A percentile compares a stretch with the other conserved stretches of the same genome.
These are phyloP conservation scores for Pistacia integerrima DNA, from an alignment of 345 rosid genomes.

Conservation along the genomic window DNA sequence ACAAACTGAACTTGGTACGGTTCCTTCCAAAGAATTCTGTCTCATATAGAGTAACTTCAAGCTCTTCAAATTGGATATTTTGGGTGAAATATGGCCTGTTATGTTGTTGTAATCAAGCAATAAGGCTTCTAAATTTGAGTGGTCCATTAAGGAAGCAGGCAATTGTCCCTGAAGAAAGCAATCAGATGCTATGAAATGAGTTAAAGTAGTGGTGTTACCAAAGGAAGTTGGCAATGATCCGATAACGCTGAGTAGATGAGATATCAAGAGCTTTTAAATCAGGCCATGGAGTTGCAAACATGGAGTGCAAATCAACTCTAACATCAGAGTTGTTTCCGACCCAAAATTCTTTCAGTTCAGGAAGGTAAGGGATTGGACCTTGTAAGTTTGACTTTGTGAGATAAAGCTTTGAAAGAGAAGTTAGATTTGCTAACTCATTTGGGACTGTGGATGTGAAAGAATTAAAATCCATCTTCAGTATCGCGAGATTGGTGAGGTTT, in stretches of 20 bases:
- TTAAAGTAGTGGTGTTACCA: slow-evolving; percentile 19
- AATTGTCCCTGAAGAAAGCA: slow-evolving; percentile 23
- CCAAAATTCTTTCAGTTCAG: slow-evolving; percentile 12
- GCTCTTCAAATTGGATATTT: slow-evolving; percentile 25
- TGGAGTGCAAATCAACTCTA: slow-evolving; percentile 17
- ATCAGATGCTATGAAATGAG: slow-evolving; percentile 9
- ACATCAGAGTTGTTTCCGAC: slow-evolving; percentile 7
- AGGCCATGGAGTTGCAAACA: slow-evolving; percentile 27
- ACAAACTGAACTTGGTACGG: slow-evolving; percentile 10
- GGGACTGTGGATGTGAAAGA: slow-evolving; percentile 21
- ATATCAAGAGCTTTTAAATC: slow-evolving; percentile 15
- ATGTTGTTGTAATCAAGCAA: neutral
- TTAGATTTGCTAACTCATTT: slow-evolving; percentile 20
- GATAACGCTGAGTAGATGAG: slow-evolving; percentile 7
- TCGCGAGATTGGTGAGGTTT: slow-evolving; percentile 17
- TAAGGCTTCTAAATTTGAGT: neutral
- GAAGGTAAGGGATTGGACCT: slow-evolving; percentile 26
- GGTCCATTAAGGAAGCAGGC: slow-evolving; percentile 25
- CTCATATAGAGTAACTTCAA: slow-evolving; percentile 10
- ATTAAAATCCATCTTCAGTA: slow-evolving; percentile 23
- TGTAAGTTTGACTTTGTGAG: slow-evolving; percentile 14
- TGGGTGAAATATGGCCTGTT: slow-evolving; percentile 16
- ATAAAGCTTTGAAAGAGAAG: slow-evolving; percentile 24
- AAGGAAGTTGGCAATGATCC: slow-evolving; percentile 27
- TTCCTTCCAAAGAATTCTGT: slow-evolving; percentile 14